Percentiles rank a stretch among this genome's conserved stretches.
Conservation (phyloP, 148 eudicot genomes). For the Amaranthus palmeri region DNA sequence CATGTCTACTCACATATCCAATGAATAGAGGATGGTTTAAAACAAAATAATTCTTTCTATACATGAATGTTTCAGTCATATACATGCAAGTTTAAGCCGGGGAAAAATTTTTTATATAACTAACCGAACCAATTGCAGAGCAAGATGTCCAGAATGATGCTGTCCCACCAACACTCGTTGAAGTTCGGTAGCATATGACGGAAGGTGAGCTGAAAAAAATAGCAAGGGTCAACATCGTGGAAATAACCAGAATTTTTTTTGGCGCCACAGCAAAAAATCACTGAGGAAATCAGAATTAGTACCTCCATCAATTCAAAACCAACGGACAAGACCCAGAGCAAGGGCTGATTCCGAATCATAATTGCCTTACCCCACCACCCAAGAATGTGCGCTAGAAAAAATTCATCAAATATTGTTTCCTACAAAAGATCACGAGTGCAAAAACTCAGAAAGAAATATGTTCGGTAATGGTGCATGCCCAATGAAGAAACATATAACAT, state of each 20-base stretch:
- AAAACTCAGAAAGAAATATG: constrained; percentile 21
- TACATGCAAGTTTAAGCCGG: constrained; percentile 2
- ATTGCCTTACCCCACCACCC: constrained; percentile 99
- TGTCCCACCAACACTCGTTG: constrained; percentile 99
- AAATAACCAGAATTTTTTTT: neutral
- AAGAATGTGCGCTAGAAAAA: constrained; percentile 85
- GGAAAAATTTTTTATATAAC: constrained; percentile 17
- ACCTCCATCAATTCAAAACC: constrained; percentile 99
- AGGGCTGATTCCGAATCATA: constrained; percentile 98
- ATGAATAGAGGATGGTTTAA: neutral
- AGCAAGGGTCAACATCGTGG: constrained; percentile 17
- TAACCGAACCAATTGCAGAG: constrained; percentile 99
- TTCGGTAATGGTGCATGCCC: neutral
- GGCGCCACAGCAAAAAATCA: neutral
- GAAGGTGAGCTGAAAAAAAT: constrained; percentile 68
- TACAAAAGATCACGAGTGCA: constrained; percentile 27
- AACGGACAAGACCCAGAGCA: constrained; percentile 89
- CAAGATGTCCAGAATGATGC: constrained; percentile 86
- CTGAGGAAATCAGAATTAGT: constrained; percentile 2
- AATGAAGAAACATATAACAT: constrained; percentile 12
- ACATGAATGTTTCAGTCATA: neutral
- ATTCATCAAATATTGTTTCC: constrained; percentile 94
- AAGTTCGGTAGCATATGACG: constrained; percentile 99
- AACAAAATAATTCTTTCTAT: neutral
- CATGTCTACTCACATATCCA: too few relatives aligned